Conservation (phyloP, 2,329 filamentous ascomycete genomes). For the Botrytis hyacinthi region DNA sequence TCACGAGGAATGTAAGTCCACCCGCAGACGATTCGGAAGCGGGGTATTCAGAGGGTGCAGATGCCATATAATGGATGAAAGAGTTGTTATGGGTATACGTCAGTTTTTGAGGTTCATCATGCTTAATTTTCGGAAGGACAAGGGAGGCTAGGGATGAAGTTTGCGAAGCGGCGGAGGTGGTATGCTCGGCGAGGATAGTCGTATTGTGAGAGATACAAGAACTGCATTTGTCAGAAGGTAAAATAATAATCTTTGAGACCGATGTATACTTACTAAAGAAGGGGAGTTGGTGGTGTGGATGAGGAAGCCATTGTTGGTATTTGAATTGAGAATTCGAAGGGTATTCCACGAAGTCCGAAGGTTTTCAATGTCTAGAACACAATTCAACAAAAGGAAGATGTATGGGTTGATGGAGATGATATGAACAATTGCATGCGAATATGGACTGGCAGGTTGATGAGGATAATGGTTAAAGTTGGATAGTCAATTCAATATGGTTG, state of each 20-base stretch:
- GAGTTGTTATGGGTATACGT: constrained; percentile 91
- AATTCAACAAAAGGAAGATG: neutral
- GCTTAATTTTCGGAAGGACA: constrained; percentile 92
- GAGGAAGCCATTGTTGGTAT: constrained; percentile 63
- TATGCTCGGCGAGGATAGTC: constrained; percentile 92
- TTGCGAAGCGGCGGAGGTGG: constrained; percentile 76
- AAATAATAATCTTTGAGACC: neutral
- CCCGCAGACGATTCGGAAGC: constrained; percentile 60
- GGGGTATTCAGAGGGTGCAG: constrained; percentile 68
- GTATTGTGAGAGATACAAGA: constrained; percentile 91
- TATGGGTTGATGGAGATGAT: neutral
- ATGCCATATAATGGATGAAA: constrained; percentile 94
- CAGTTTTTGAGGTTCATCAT: constrained; percentile 77
- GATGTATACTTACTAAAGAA: constrained; percentile 63
- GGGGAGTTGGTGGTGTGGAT: constrained; percentile 63
- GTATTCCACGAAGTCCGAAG: neutral
- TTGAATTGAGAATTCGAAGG: neutral
- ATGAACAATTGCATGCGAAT: neutral
- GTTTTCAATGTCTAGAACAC: neutral
- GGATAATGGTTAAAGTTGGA: neutral
- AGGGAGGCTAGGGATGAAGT: constrained; percentile 86
- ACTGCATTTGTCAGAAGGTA: constrained; percentile 46
- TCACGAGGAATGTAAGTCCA: constrained; percentile 86
- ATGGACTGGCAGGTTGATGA: neutral
- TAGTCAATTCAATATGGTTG: neutral